Conservation (phyloP, 1,284 basidiomycete genomes). For the Ganoderma leucocontextum region DNA sequence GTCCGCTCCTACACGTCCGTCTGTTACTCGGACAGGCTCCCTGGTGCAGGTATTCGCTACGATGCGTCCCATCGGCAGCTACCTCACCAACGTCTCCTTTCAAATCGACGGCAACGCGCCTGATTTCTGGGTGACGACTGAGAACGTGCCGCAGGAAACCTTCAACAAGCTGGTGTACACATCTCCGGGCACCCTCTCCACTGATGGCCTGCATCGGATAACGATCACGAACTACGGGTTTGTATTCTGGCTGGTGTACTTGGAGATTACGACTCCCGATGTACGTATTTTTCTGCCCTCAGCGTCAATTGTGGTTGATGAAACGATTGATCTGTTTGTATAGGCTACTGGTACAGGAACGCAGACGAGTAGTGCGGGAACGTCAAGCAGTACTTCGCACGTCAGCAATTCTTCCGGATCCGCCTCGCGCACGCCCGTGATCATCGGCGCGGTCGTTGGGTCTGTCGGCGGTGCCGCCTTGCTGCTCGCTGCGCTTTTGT, state of each 20-base stretch:
- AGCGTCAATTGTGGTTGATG: constrained; percentile 1
- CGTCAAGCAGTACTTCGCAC: background rate
- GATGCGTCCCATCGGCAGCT: constrained; percentile 14
- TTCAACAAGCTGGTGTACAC: constrained; percentile 22
- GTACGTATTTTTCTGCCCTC: background rate
- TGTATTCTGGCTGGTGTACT: constrained; percentile 22
- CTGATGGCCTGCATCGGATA: constrained; percentile 12
- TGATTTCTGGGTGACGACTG: constrained; percentile 8
- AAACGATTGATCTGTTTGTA: background rate
- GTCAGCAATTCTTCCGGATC: background rate
- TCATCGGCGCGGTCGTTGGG: constrained; percentile 10
- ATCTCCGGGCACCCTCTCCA: constrained; percentile 9
- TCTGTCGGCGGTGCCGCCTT: background rate
- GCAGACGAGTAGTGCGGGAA: background rate
- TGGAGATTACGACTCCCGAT: constrained; percentile 18
- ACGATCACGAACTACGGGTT: constrained; percentile 17
- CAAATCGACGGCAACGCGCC: constrained; percentile 12
- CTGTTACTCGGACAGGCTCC: constrained; percentile 2
- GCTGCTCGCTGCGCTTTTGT: background rate
- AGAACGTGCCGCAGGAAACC: constrained; percentile 12
- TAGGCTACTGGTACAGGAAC: background rate
- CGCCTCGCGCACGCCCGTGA: constrained; percentile 3
- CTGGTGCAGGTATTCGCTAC: constrained; percentile 19
- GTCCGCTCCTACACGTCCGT: background rate
- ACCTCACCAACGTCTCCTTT: constrained; percentile 22